Evolutionary conservation across 257 asterid genomes (phyloP).

Genomic region (Mitragyna speciosa): DNA sequence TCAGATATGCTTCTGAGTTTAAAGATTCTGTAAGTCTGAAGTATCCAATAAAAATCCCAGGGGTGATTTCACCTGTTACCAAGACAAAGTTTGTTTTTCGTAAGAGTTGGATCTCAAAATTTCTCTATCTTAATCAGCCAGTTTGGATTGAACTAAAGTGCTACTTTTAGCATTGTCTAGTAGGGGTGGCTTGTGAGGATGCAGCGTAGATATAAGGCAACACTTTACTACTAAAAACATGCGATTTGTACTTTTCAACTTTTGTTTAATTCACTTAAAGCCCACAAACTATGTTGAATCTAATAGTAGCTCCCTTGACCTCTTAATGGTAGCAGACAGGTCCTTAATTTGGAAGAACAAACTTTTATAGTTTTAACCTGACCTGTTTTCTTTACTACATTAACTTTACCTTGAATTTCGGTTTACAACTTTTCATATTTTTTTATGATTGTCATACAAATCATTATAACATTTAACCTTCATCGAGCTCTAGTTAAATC

Average conservation of each 20-base stretch:
- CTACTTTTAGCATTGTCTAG: background rate
- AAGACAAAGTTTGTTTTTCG: conserved; percentile 1
- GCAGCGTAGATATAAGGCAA: background rate
- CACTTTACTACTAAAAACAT: background rate
- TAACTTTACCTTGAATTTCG: no score
- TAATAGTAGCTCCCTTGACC: background rate
- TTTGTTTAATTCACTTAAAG: conserved; percentile 1
- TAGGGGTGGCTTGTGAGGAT: background rate
- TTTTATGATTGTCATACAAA: no score
- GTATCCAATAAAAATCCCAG: background rate
- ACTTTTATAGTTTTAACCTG: no score
- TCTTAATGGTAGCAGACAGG: background rate
- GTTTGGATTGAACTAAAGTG: background rate
- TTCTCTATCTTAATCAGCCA: conserved; percentile 13
- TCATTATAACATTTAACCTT: no score
- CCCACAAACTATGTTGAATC: conserved; percentile 1
- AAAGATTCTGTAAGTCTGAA: conserved; percentile 24
- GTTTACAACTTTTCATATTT: no score
- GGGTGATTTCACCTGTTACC: conserved; percentile 12
- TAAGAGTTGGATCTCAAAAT: conserved; percentile 4
- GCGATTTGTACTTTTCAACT: conserved; percentile 2
- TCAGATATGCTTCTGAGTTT: background rate
- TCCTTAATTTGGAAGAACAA: background rate
- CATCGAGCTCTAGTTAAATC: no score
- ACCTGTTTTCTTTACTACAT: no score